Percentiles rank a stretch among this genome's conserved stretches.
Evolutionary conservation across 352 stramenopile species (phyloP).

Genomic region (Albugo candida): DNA sequence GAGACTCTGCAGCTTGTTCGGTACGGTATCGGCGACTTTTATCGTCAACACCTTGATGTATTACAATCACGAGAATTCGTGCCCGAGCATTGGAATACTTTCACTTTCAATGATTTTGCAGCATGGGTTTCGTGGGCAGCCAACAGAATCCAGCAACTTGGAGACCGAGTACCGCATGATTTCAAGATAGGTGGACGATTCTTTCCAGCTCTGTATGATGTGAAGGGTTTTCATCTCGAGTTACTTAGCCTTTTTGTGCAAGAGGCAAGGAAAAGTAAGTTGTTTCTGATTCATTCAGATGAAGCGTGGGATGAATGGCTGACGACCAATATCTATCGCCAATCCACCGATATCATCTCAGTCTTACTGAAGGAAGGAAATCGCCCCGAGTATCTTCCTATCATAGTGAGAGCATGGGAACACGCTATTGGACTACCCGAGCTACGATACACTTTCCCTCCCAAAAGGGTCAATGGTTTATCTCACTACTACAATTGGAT

Average conservation of each 20-base stretch:
- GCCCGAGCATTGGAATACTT: constrained; percentile 8
- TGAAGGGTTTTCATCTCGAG: constrained; percentile 23
- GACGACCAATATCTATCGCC: constrained; percentile 17
- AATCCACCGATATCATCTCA: constrained; percentile 23
- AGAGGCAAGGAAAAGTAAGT: constrained; percentile 21
- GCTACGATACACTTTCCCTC: constrained; percentile 34
- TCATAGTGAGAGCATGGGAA: constrained; percentile 52
- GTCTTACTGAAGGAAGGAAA: constrained; percentile 15
- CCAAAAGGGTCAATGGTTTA: constrained; percentile 21
- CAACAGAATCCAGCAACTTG: constrained; percentile 13
- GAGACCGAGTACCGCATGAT: constrained; percentile 11
- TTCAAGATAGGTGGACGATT: constrained; percentile 18
- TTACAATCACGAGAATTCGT: constrained; percentile 54
- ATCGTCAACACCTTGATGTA: constrained; percentile 59
- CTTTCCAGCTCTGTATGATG: constrained; percentile 27
- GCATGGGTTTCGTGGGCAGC: constrained; percentile 30
- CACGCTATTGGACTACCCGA: constrained; percentile 15
- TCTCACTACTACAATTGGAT: constrained; percentile 55
- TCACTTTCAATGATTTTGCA: constrained; percentile 8
- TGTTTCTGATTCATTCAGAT: constrained; percentile 33
- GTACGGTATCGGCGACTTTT: constrained; percentile 50
- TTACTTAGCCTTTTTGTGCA: constrained; percentile 31
- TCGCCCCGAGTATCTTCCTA: constrained; percentile 27
- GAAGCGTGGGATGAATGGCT: constrained; percentile 30
- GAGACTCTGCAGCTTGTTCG: constrained; percentile 48